These are phyloP conservation scores for Mollisia scopiformis DNA, from an alignment of 2,329 filamentous ascomycete species.

Conservation along the genomic window DNA sequence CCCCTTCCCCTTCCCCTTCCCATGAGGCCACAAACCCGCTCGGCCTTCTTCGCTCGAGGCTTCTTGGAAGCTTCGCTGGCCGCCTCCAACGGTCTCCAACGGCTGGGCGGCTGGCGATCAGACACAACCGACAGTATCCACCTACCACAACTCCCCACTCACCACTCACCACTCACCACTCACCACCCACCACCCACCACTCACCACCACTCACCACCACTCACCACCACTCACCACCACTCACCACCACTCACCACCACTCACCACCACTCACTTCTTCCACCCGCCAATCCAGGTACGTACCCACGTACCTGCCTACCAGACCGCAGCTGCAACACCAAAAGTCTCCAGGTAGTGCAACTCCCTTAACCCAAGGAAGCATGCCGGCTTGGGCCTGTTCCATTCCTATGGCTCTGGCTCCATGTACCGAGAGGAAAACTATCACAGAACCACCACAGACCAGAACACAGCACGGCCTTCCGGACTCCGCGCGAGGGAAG, in stretches of 20 bases:
- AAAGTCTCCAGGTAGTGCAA: background rate
- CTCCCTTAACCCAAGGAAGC: no score
- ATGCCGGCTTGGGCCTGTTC: no score
- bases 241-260: background rate
- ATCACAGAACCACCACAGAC: background rate
- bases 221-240: background rate
- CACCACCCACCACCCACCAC: no score
- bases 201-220: background rate
- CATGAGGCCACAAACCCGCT: background rate
- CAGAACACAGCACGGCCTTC: conserved; percentile 12
- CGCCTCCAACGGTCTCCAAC: conserved; percentile 3
- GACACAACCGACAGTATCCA: conserved; percentile 4
- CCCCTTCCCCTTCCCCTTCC: no score
- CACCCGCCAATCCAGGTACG: background rate
- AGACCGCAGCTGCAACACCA: background rate
- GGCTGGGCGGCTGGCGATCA: conserved; percentile 19
- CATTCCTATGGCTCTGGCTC: no score
- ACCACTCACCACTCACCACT: no score
- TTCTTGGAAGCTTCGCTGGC: background rate
- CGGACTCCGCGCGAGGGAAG: conserved; percentile 19
- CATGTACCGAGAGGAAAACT: background rate
- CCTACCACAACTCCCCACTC: no score
- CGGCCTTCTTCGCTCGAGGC: background rate
- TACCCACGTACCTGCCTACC: background rate
- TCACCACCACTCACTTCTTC: background rate